These are phyloP conservation scores for Hanseniaspora valbyensis DNA, from an alignment of 805 yeast genomes.

Conservation along the genomic window DNA sequence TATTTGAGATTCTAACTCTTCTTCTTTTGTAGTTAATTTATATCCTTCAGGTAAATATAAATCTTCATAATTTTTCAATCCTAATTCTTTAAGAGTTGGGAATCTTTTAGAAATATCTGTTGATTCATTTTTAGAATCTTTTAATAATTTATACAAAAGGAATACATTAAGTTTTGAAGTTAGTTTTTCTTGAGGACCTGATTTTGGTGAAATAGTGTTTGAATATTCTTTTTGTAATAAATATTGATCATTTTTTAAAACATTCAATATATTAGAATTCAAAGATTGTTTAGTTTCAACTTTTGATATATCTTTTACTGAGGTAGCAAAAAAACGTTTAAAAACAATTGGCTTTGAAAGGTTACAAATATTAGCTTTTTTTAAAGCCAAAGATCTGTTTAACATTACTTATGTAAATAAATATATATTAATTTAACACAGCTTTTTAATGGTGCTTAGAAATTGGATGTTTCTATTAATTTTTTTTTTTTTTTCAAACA, in stretches of 20 bases:
- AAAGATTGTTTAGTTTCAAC: not conserved
- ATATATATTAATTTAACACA: not conserved
- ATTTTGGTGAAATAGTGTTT: not conserved
- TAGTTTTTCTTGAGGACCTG: slow-evolving; percentile 6
- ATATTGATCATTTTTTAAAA: not conserved
- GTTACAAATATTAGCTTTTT: not conserved
- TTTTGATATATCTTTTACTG: not conserved
- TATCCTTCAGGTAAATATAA: slow-evolving; percentile 6
- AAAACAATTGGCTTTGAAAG: not conserved
- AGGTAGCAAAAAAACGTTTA: not conserved
- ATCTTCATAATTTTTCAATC: not conserved
- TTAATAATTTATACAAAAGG: slow-evolving; percentile 10
- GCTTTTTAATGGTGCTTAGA: not conserved
- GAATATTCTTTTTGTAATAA: not conserved
- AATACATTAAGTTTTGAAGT: slow-evolving; percentile 11
- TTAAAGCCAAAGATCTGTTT: not conserved
- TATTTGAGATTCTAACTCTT: slow-evolving; percentile 2
- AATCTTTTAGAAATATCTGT: slow-evolving; percentile 3
- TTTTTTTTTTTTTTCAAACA: no score
- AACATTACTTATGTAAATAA: not conserved
- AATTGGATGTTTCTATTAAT: not conserved
- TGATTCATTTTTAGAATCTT: slow-evolving; percentile 1
- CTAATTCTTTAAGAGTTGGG: slow-evolving; percentile 9
- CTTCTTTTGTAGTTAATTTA: not conserved
- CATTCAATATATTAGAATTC: not conserved